Conservation (phyloP, 139 green algal species). For the Micractinium sp. region DNA sequence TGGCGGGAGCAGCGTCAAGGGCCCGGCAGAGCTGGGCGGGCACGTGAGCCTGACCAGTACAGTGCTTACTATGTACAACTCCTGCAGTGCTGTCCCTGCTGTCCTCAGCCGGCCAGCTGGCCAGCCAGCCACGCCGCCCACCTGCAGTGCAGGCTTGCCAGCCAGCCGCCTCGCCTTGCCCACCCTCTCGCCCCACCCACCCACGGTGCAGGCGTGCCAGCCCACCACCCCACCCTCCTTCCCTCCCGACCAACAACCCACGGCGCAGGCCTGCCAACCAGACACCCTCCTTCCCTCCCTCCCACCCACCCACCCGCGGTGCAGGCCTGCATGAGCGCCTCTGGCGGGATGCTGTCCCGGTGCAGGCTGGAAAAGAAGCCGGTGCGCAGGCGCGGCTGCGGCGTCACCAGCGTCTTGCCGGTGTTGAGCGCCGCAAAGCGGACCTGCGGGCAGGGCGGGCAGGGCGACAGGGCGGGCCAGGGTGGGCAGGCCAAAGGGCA, state of each 20-base stretch:
- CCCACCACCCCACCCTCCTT: too few relatives aligned
- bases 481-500: neutral
- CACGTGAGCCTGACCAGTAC: too few relatives aligned
- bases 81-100: too few relatives aligned
- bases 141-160: too few relatives aligned
- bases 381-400: constrained; percentile 79
- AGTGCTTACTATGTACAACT: too few relatives aligned
- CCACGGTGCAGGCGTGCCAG: too few relatives aligned
- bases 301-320: constrained; percentile 44
- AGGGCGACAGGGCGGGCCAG: neutral
- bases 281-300: neutral
- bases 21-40: too few relatives aligned
- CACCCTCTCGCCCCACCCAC: too few relatives aligned
- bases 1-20: neutral
- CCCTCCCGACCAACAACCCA: too few relatives aligned
- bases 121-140: too few relatives aligned
- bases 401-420: constrained; percentile 75
- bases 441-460: constrained; percentile 42
- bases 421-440: constrained; percentile 54
- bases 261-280: neutral
- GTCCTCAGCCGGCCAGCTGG: too few relatives aligned
- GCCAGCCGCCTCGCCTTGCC: too few relatives aligned
- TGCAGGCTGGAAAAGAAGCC: constrained; percentile 80
- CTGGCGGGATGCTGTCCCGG: constrained; percentile 35
- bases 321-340: constrained; percentile 49